These are phyloP conservation scores for Leccinum disarticulatum DNA, from an alignment of 768 basidiomycete species.

Conservation along the genomic window DNA sequence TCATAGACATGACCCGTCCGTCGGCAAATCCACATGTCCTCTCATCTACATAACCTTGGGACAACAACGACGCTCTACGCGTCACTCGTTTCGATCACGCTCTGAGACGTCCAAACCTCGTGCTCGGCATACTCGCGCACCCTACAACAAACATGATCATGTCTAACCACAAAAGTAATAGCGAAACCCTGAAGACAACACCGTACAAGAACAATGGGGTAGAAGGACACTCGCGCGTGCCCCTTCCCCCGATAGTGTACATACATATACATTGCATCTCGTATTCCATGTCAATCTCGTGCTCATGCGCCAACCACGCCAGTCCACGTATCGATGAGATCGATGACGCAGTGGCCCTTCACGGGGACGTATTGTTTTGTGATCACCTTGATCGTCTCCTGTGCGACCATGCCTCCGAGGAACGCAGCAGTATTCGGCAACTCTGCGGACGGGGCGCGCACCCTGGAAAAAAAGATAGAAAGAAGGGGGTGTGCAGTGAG, in stretches of 20 bases:
- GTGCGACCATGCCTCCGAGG: conserved; percentile 90
- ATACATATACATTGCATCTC: not conserved
- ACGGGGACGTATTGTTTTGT: conserved; percentile 95
- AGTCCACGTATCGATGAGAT: conserved; percentile 81
- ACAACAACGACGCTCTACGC: conserved; percentile 12
- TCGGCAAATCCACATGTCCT: not conserved
- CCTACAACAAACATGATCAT: conserved; percentile 9
- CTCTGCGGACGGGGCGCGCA: conserved; percentile 78
- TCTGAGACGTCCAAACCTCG: not conserved
- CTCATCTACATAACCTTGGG: conserved; percentile 8
- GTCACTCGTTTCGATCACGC: not conserved
- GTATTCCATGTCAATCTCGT: not conserved
- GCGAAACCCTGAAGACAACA: not conserved
- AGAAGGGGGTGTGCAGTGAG: not conserved
- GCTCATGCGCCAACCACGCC: conserved; percentile 44
- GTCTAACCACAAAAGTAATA: not conserved
- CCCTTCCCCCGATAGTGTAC: not conserved
- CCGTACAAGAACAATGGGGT: not conserved
- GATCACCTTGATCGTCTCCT: conserved; percentile 96
- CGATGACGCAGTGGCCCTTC: conserved; percentile 79
- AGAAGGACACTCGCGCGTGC: not conserved
- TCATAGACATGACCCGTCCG: no score
- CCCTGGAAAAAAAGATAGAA: conserved; percentile 44
- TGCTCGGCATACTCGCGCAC: conserved; percentile 10
- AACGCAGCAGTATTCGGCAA: conserved; percentile 93